These are phyloP conservation scores for Suillus hirtellus DNA, from an alignment of 768 basidiomycete species.

Conservation along the genomic window DNA sequence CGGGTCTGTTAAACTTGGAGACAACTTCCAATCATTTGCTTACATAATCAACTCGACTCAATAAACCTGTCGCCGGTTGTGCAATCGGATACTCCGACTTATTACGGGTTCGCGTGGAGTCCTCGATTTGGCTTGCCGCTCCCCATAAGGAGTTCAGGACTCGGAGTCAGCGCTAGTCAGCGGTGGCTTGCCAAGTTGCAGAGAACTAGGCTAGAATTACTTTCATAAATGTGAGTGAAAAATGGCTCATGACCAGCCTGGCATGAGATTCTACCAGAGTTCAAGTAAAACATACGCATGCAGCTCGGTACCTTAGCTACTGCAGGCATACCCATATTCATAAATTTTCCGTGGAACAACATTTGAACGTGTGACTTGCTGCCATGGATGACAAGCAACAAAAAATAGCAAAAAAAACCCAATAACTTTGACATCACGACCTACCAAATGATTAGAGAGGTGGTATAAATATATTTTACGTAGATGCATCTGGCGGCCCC, in stretches of 20 bases:
- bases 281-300: neutral
- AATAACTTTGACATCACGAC: neutral
- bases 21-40: neutral
- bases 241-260: neutral
- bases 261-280: neutral
- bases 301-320: neutral
- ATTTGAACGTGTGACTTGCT: neutral
- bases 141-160: no score
- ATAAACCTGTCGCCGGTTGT: no score
- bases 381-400: neutral
- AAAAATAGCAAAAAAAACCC: neutral
- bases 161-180: no score
- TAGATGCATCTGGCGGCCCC: constrained; percentile 4
- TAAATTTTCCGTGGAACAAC: neutral
- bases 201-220: no score
- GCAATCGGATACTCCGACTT: no score
- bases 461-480: constrained; percentile 11
- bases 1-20: neutral
- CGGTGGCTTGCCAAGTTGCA: neutral
- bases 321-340: neutral
- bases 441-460: neutral
- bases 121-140: no score
- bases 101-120: no score
- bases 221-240: neutral
- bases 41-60: neutral